phyloP scores from a whole-genome alignment of 192 early-diverging fungal species.

The Coemansia sp. region DNA sequence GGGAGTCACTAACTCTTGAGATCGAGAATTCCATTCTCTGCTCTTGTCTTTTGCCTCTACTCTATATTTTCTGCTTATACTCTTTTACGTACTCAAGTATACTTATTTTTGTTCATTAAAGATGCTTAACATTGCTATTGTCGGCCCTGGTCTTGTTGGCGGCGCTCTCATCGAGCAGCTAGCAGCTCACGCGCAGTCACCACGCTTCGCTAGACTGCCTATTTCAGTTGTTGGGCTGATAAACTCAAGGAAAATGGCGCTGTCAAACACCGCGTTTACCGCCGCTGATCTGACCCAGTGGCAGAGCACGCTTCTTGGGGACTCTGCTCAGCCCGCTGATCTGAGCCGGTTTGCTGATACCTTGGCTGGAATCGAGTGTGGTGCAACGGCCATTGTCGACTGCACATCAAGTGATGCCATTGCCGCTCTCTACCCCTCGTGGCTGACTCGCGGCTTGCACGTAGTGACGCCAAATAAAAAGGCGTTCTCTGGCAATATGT shows the following conservation, averaged over 20 bases:
- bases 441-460: slow-evolving; percentile 77
- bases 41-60: background rate
- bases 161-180: slow-evolving; percentile 87
- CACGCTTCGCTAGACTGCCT: slow-evolving; percentile 51
- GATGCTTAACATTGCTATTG: slow-evolving; percentile 80
- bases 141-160: slow-evolving; percentile 95
- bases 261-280: slow-evolving; percentile 55
- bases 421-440: slow-evolving; percentile 80
- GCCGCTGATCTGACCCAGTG: slow-evolving; percentile 56
- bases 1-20: slow-evolving; percentile 12
- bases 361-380: slow-evolving; percentile 50
- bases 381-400: slow-evolving; percentile 80
- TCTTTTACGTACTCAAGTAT: background rate
- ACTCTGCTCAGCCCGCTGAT: slow-evolving; percentile 42
- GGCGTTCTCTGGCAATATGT: slow-evolving; percentile 78
- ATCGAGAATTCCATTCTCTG: background rate
- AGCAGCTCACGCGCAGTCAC: slow-evolving; percentile 54
- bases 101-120: background rate
- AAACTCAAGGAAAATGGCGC: slow-evolving; percentile 72
- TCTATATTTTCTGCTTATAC: background rate
- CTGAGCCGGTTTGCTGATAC: slow-evolving; percentile 61
- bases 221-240: slow-evolving; percentile 77
- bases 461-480: slow-evolving; percentile 99
- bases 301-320: slow-evolving; percentile 54
- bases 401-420: slow-evolving; percentile 85